Evolutionary conservation across 2,329 filamentous ascomycete species (phyloP).

Genomic region (Aureobasidium sp.): DNA sequence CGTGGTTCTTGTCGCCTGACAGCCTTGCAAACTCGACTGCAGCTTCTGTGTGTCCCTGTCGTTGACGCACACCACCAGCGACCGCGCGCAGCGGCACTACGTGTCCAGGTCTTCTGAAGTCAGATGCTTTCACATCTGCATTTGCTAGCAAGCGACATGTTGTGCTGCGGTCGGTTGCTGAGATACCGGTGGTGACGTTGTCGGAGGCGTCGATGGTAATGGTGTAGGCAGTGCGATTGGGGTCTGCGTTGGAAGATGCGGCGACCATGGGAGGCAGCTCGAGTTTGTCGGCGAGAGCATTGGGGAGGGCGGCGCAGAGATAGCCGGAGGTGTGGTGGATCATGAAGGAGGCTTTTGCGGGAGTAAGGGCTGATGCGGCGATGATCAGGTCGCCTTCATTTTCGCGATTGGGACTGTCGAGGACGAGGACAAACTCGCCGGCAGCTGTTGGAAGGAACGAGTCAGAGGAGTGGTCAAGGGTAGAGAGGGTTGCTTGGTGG

Average conservation of each 20-base stretch:
- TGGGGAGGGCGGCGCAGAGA: constrained; percentile 77
- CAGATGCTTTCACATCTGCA: constrained; percentile 44
- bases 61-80: constrained; percentile 69
- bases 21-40: constrained; percentile 83
- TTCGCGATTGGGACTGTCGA: constrained; percentile 85
- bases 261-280: constrained; percentile 83
- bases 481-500: background rate
- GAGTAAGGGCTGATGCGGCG: constrained; percentile 73
- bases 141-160: constrained; percentile 73
- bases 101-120: constrained; percentile 79
- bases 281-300: constrained; percentile 60
- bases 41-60: constrained; percentile 87
- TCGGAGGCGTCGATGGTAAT: constrained; percentile 73
- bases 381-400: constrained; percentile 99
- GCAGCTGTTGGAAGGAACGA: constrained; percentile 23
- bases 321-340: constrained; percentile 82
- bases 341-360: constrained; percentile 92
- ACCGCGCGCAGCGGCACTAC: constrained; percentile 76
- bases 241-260: constrained; percentile 59
- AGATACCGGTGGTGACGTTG: constrained; percentile 79
- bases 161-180: constrained; percentile 74
- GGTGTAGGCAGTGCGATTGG: constrained; percentile 87
- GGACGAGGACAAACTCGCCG: constrained; percentile 90
- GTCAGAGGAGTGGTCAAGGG: background rate
- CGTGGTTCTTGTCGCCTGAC: constrained; percentile 54